Evolutionary conservation across 2,329 filamentous ascomycete species (phyloP).

Genomic region (Xylaria sp.): DNA sequence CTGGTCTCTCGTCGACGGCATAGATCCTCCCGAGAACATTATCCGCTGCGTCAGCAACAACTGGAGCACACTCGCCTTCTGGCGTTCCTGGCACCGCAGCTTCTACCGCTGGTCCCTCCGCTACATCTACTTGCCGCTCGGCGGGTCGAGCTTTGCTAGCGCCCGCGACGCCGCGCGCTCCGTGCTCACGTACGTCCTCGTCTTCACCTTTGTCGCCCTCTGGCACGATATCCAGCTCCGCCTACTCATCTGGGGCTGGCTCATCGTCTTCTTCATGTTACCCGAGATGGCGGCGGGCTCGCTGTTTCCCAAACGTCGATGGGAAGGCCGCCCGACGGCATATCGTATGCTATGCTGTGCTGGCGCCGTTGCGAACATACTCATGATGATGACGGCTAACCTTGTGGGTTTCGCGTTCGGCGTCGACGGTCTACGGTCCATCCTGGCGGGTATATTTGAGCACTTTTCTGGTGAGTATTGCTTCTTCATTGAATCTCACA

Average conservation of each 20-base stretch:
- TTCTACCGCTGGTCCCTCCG: slow-evolving; percentile 96
- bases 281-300: slow-evolving; percentile 81
- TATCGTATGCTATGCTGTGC: slow-evolving; percentile 85
- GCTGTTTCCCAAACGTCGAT: slow-evolving; percentile 79
- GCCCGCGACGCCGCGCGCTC: slow-evolving; percentile 64
- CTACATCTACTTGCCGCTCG: slow-evolving; percentile 93
- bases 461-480: slow-evolving; percentile 72
- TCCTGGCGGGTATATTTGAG: slow-evolving; percentile 79
- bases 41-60: slow-evolving; percentile 96
- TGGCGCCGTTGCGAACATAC: slow-evolving; percentile 83
- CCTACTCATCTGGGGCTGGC: slow-evolving; percentile 95
- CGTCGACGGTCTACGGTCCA: slow-evolving; percentile 82
- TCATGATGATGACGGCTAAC: slow-evolving; percentile 97
- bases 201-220: slow-evolving; percentile 96
- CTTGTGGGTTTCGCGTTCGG: slow-evolving; percentile 95
- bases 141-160: slow-evolving; percentile 69
- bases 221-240: slow-evolving; percentile 98
- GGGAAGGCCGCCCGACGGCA: slow-evolving; percentile 73
- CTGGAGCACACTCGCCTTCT: slow-evolving; percentile 90
- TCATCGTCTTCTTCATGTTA: slow-evolving; percentile 92
- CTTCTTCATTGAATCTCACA: not conserved
- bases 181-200: slow-evolving; percentile 79
- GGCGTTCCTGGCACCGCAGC: slow-evolving; percentile 94
- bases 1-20: slow-evolving; percentile 90
- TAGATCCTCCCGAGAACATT: slow-evolving; percentile 99